A percentile compares a stretch with the other conserved stretches of the same genome.
These are phyloP conservation scores for Euryodendron excelsum DNA, from an alignment of 148 eudicot species.

Conservation along the genomic window DNA sequence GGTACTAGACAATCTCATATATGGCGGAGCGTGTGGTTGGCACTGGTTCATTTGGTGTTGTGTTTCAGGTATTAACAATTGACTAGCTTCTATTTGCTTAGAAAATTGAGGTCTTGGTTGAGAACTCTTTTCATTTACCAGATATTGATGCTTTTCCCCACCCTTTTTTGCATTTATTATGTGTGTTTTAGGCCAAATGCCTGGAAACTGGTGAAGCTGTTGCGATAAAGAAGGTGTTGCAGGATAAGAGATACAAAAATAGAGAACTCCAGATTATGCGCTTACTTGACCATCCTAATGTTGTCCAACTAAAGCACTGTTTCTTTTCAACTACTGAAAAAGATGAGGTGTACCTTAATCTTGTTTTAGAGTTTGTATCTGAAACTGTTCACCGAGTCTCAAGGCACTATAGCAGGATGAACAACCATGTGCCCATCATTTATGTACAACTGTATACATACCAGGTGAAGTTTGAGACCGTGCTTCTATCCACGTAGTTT, in stretches of 20 bases:
- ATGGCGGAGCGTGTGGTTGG: slow-evolving; percentile 98
- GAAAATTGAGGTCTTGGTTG: not conserved
- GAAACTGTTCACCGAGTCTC: slow-evolving; percentile 79
- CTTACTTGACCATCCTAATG: slow-evolving; percentile 73
- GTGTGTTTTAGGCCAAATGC: slow-evolving; percentile 67
- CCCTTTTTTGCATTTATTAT: slow-evolving; percentile 2
- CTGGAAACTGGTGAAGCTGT: slow-evolving; percentile 85
- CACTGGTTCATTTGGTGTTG: slow-evolving; percentile 95
- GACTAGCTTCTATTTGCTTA: not conserved
- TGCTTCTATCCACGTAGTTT: not conserved
- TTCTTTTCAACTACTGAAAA: slow-evolving; percentile 85
- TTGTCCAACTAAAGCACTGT: slow-evolving; percentile 66
- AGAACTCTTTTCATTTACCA: not conserved
- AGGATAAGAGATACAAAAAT: slow-evolving; percentile 94
- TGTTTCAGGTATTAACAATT: slow-evolving; percentile 60
- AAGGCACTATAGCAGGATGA: slow-evolving; percentile 59
- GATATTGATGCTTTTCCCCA: slow-evolving; percentile 1
- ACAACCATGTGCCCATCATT: slow-evolving; percentile 71
- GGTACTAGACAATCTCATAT: slow-evolving; percentile 72
- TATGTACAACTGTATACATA: slow-evolving; percentile 75
- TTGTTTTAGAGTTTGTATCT: slow-evolving; percentile 89
- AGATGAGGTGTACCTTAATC: slow-evolving; percentile 87
- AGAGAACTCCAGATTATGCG: slow-evolving; percentile 93
- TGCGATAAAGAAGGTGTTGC: slow-evolving; percentile 93
- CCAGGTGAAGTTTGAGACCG: slow-evolving; percentile 50